Evolutionary conservation across 225 moss, liverwort and hornwort genomes (phyloP), one percentile per base, ranked within the genome.

Genomic region (Polytrichum commune): DNA sequence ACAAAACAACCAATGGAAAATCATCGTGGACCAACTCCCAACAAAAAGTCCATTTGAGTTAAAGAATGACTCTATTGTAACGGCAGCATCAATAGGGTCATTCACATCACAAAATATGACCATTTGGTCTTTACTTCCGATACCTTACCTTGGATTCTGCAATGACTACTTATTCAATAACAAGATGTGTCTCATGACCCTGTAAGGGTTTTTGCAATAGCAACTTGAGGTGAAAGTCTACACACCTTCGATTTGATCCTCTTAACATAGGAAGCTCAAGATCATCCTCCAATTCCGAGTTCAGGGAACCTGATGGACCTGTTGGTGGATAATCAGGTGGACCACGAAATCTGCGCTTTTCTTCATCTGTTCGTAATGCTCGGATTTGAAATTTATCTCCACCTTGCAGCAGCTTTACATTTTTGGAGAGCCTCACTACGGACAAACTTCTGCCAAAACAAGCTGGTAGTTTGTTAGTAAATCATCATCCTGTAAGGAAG

Each of bases 321-420:
- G 70, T 68, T 18, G 80, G 75, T 70, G 79, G 69, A 19, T 75
- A 73, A 54, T 76, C 77, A 28, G 71, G 73, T 54, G 82, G 53
- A 5, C 74, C 29, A 60, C 82, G 82, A 71, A 54, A 72, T 46
- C 73, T 76, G 32, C 82, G 70, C 60, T 29, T 84, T 24, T 84
- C 84, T 33, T 80, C 88, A 74, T 88, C 88, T 35, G 77, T 82
- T 74, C 73, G 73, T 18, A 82, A 56, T 30, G 84, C 88, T 55
- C 68, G 67, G 53, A 85, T 69, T 82, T 74, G 62, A 73, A 24
- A 23, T 72, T 71, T 54, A 53, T 67, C 55, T 56, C 24, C 35
- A 62, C 75, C 20, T 18, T 68, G 77, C 16, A 53, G 25, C 29
- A 54, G 62, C 57, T 58, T 71, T 54, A 33, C 53, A 33, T 73